Evolutionary conservation across 345 rosid genomes (phyloP), one percentile per base, ranked within the genome.

Genomic region (Xanthoceras sorbifolium): DNA sequence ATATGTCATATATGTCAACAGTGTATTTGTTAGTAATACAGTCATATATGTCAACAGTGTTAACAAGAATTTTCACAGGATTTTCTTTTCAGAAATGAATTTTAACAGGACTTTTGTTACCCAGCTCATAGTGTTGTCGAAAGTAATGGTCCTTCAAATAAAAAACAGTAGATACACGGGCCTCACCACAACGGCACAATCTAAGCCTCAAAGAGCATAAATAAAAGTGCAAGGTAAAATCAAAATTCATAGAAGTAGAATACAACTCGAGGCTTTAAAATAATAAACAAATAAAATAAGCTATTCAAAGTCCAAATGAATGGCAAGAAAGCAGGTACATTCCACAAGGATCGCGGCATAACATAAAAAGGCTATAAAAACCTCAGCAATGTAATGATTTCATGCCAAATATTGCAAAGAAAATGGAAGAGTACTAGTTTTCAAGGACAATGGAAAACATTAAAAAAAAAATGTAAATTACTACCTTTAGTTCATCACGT

Each of bases 401-500:
- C 18, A 46, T n/a, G 62, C 60, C 48, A 31, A 71, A 36, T 59
- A 72, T 15, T 7, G 6, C 18, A 55, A 7, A n/a, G 12, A 22
- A 32, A 54, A 54, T 6, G 12, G 64, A 71, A 34, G 9, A 71
- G 29, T 14, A 32, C 55, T 23, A 31, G 32, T 12, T 31, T 71
- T 55, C 26, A 32, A 55, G 0, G 32, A 32, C 3, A 22, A 8
- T 12, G n/a, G n/a, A n/a, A n/a, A n/a, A n/a, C n/a, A n/a, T n/a
- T n/a, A 36, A 57, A 25, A 4, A 5, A 23, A 23, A 14, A 57
- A 20, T 32, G 23, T 6, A 14, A 18, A 36, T 32, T 48, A 71
- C 54, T 89, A 97, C 99, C 97, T 97, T 94, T 78, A 97, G 84
- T 83, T 97, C 98, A 79, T 97, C 99, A 72, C 93, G 88, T 86